Base-by-base conservation (phyloP, 768 basidiomycete genomes). In the Mycena floridula region DNA sequence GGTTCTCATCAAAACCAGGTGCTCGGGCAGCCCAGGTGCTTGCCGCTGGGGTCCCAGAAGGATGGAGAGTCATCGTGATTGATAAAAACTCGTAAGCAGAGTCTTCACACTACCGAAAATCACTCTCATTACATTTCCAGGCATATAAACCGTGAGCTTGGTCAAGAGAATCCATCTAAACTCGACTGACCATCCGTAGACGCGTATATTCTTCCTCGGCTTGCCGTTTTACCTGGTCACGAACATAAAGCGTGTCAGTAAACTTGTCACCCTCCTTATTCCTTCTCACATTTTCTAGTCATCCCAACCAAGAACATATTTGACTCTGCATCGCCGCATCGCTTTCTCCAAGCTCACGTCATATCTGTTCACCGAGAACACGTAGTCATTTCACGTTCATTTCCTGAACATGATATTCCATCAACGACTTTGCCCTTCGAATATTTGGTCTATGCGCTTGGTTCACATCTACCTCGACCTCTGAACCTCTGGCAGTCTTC, bases 181-280 rank as follows among this genome's bases (percentile, higher is more conserved):
- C 15, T 18, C 1, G 16, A 37, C 28, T 12, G 5, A 11, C 11
- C 23, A 26, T 35, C 38, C 16, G 25, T 43, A 70, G 73, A 78
- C 50, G 67, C 81, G 1, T 85, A 82, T 56, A 73, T 76, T 24
- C 67, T 82, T 30, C 75, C 80, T 4, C 66, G 81, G 42, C 71
- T 74, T 42, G 72, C 78, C 15, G 73, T 81, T 18, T 67, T 82
- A 4, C 67, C 77, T 30, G 73, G 75, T 16, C 76, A 81, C 50
- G 79, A 80, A 59, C 75, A 82, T 60, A 83, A 82, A 65, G 79
- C 79, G 22, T 83, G 76, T 77, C 45, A 48, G 73, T 60, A n/a
- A n/a, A n/a, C n/a, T n/a, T n/a, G n/a, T n/a, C n/a, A n/a, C n/a
- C n/a, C n/a, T n/a, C n/a, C n/a, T n/a, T n/a, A n/a, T n/a, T n/a